Percentiles rank a stretch among this genome's conserved stretches.
Evolutionary conservation across 495 filamentous ascomycete species (phyloP).

Genomic region (Diplogelasinospora grovesii): DNA sequence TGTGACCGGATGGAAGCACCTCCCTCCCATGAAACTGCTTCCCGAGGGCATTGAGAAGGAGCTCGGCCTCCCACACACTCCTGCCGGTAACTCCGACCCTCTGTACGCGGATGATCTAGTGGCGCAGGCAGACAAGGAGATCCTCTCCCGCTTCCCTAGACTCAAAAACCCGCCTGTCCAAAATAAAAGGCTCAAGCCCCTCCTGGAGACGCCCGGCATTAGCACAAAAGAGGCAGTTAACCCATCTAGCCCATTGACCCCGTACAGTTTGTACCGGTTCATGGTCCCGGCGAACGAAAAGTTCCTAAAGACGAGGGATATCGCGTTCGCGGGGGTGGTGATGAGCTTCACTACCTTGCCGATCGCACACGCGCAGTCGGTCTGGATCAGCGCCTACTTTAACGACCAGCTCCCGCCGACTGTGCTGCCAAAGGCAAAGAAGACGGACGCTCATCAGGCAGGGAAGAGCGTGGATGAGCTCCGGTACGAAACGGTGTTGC

Average conservation of each 20-base stretch:
- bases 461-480: conserved; percentile 26
- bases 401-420: conserved; percentile 28
- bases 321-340: conserved; percentile 61
- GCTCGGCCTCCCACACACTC: conserved; percentile 37
- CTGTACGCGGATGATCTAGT: conserved; percentile 25
- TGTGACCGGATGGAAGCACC: conserved; percentile 62
- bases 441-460: background rate
- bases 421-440: conserved; percentile 7
- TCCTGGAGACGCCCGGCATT: conserved; percentile 32
- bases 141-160: conserved; percentile 59
- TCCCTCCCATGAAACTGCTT: conserved; percentile 56
- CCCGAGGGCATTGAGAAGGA: conserved; percentile 47
- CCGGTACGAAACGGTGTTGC: conserved; percentile 52
- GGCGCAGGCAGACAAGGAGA: conserved; percentile 54
- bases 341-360: conserved; percentile 57
- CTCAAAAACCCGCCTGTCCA: conserved; percentile 42
- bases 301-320: conserved; percentile 47
- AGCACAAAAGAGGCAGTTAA: conserved; percentile 26
- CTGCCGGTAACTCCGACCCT: conserved; percentile 14
- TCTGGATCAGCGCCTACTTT: conserved; percentile 66
- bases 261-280: conserved; percentile 56
- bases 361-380: conserved; percentile 58
- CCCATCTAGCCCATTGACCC: conserved; percentile 31
- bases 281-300: conserved; percentile 55
- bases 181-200: conserved; percentile 38